These are phyloP conservation scores for Planoprotostelium fungivorum DNA, from an alignment of 78 protist species.

Conservation along the genomic window DNA sequence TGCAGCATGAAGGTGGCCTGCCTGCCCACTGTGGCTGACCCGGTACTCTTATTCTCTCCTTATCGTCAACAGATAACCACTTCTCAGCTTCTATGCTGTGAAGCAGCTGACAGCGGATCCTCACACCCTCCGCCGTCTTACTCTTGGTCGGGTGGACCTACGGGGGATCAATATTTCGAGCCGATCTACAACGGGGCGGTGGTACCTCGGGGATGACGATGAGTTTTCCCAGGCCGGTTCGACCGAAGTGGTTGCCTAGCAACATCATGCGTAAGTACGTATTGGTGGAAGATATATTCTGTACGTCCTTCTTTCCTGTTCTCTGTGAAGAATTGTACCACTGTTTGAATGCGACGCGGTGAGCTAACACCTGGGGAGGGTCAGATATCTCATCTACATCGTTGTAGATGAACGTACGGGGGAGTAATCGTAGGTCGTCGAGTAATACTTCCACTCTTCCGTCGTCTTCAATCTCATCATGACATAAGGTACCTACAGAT, in stretches of 20 bases:
- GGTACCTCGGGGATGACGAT: not conserved
- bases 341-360: not conserved
- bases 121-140: not conserved
- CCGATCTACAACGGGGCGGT: not conserved
- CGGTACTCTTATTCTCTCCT: not conserved
- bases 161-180: not conserved
- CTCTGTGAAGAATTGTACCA: not conserved
- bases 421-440: not conserved
- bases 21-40: not conserved
- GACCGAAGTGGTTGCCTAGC: not conserved
- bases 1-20: not conserved
- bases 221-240: not conserved
- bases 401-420: not conserved
- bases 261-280: not conserved
- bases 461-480: not conserved
- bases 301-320: not conserved
- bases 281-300: not conserved
- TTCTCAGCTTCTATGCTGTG: not conserved
- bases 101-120: not conserved
- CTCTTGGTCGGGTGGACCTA: not conserved
- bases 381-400: not conserved
- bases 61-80: not conserved
- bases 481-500: not conserved
- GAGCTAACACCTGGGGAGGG: not conserved
- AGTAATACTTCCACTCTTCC: not conserved